Percentiles rank a stretch among this genome's conserved stretches.
phyloP scores from a whole-genome alignment of 2,329 filamentous ascomycete species.

The Trichoderma guizhouense region DNA sequence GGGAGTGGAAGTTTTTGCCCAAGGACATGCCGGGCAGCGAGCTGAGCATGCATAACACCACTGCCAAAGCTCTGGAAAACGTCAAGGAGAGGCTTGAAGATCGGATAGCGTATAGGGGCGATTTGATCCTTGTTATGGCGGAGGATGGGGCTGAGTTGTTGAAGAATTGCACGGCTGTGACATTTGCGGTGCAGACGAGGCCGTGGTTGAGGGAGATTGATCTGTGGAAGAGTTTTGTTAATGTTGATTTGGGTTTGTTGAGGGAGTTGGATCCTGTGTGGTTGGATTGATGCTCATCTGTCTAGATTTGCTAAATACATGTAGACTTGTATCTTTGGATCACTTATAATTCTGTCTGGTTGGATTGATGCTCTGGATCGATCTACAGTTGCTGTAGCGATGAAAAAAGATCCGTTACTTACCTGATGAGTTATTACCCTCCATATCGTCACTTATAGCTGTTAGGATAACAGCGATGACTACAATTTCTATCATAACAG shows the following conservation, averaged over 20 bases:
- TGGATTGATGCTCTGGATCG: too few species aligned
- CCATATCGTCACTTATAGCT: too few species aligned
- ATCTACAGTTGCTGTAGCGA: too few species aligned
- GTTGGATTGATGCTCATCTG: constrained; percentile 21
- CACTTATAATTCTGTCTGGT: not conserved
- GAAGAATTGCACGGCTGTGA: constrained; percentile 25
- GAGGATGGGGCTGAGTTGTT: constrained; percentile 24
- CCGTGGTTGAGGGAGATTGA: constrained; percentile 30
- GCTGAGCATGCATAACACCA: constrained; percentile 22
- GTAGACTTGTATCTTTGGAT: not conserved
- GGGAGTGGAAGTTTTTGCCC: constrained; percentile 30
- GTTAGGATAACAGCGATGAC: too few species aligned
- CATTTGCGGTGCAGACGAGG: constrained; percentile 30
- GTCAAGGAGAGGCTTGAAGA: constrained; percentile 22
- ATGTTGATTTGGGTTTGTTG: constrained; percentile 27
- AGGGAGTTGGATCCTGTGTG: constrained; percentile 23
- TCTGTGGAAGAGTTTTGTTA: constrained; percentile 30
- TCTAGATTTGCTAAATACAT: not conserved
- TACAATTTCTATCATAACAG: too few species aligned
- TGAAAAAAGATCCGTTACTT: too few species aligned
- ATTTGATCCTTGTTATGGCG: constrained; percentile 29
- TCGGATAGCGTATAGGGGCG: constrained; percentile 23
- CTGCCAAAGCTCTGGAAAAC: constrained; percentile 19
- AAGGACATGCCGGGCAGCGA: constrained; percentile 30
- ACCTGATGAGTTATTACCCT: too few species aligned